Evolutionary conservation across 2,329 filamentous ascomycete genomes (phyloP).

Genomic region (Pseudocercospora ulei): DNA sequence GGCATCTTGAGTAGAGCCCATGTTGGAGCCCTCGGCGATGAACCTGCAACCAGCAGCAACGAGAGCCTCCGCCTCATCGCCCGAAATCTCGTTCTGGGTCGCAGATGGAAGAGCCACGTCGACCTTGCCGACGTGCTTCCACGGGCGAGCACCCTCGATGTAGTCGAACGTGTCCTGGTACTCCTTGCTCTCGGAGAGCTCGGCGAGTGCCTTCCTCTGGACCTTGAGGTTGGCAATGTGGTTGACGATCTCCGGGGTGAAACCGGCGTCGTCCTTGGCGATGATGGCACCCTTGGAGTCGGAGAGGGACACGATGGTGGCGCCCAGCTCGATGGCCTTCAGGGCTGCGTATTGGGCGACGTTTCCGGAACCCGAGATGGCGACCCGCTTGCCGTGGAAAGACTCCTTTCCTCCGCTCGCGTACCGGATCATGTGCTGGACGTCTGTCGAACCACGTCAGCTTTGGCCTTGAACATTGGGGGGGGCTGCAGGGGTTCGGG

Average conservation of each 20-base stretch:
- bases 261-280: slow-evolving; percentile 57
- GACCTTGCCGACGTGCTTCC: slow-evolving; percentile 79
- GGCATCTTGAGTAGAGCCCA: slow-evolving; percentile 94
- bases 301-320: slow-evolving; percentile 81
- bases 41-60: slow-evolving; percentile 67
- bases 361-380: slow-evolving; percentile 94
- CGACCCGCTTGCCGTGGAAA: slow-evolving; percentile 84
- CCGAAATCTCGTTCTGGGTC: slow-evolving; percentile 94
- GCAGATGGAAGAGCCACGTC: slow-evolving; percentile 87
- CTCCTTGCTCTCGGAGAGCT: slow-evolving; percentile 50
- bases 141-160: slow-evolving; percentile 76
- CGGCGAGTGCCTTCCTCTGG: slow-evolving; percentile 69
- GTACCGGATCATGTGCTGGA: slow-evolving; percentile 89
- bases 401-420: slow-evolving; percentile 66
- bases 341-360: slow-evolving; percentile 95
- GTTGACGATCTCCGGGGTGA: slow-evolving; percentile 70
- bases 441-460: slow-evolving; percentile 44
- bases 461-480: background rate
- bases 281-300: slow-evolving; percentile 82
- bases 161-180: slow-evolving; percentile 66
- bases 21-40: slow-evolving; percentile 95
- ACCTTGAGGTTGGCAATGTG: slow-evolving; percentile 79
- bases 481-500: too few species aligned
- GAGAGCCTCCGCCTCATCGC: slow-evolving; percentile 77
- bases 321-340: slow-evolving; percentile 92